Percentiles rank a stretch among this genome's conserved stretches.
Conservation (phyloP, 1,284 basidiomycete genomes). For the Puccinia hordei region DNA sequence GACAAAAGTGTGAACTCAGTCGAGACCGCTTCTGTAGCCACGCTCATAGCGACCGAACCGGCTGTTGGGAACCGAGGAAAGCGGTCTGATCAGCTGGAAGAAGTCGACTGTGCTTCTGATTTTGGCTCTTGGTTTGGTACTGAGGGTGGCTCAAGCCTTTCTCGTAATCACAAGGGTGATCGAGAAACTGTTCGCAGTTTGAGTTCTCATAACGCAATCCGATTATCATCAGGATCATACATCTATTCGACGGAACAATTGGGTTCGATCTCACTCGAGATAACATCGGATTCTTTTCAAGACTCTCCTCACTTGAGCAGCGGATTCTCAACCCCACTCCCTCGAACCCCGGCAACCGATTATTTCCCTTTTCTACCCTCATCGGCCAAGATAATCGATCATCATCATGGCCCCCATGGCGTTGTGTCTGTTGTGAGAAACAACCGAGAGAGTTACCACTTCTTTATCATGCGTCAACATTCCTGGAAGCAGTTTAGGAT, state of each 20-base stretch:
- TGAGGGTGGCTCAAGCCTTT: not conserved
- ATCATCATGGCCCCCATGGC: conserved; percentile 3
- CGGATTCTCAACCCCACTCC: not conserved
- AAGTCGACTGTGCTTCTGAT: not conserved
- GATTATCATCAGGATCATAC: conserved; percentile 1
- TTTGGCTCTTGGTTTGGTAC: conserved; percentile 7
- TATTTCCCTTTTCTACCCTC: conserved; percentile 3
- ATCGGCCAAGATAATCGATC: conserved; percentile 10
- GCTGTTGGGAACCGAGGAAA: too few species aligned
- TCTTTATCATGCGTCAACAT: conserved; percentile 26
- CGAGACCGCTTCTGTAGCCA: too few species aligned
- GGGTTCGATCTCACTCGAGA: not conserved
- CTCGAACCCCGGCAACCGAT: conserved; percentile 6
- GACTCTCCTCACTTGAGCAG: conserved; percentile 17
- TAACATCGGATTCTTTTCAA: not conserved
- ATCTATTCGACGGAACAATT: not conserved
- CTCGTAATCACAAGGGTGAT: not conserved
- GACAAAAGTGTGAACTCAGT: too few species aligned
- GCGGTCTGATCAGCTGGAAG: not conserved
- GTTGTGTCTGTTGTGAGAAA: not conserved
- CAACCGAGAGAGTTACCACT: conserved; percentile 1
- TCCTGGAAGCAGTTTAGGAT: conserved; percentile 22
- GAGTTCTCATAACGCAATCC: not conserved
- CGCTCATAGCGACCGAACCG: too few species aligned
- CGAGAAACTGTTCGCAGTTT: not conserved